Base-by-base conservation (phyloP, 768 basidiomycete species). In the Hydnomerulius pinastri region DNA sequence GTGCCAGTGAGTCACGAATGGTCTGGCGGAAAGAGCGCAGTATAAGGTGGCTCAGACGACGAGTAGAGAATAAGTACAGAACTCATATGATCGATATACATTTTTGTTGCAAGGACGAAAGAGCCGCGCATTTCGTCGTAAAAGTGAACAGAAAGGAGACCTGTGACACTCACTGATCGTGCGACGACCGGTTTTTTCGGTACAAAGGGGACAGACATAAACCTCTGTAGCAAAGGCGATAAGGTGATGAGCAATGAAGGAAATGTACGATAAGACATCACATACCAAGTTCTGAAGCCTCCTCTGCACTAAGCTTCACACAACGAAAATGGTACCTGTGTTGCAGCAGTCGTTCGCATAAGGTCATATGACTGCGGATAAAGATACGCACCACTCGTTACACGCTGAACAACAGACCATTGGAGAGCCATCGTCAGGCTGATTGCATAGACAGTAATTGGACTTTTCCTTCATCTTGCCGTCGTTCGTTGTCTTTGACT, bases 281-380 rank as follows among this genome's bases (percentile, higher is more conserved):
- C 89, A 75, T 67, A 90, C 89, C 80, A 66, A 93, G 87, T 64
- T 89, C 85, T 61, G 84, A 84, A 8, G 90, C 90, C 56, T 85
- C 77, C 43, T 76, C 70, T 56, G 81, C 79, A 50, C 66, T 75
- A 41, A 92, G 66, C 51, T 79, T 71, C 9, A 92, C 76, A 69
- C 91, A 93, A n/a, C 71, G 68, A 59, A 92, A 92, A 67, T 93
- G 91, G 68, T 83, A 91, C 91, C 91, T 93, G 45, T 44, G 9
- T 28, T 23, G n/a, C 8, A 32, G 43, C 48, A 51, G 28, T 23
- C 15, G 30, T 6, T 37, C 24, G 42, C 61, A 53, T 32, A 48
- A 4, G 40, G 17, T n/a, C 21, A 50, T 23, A 27, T 17, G n/a
- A 50, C 3, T 24, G n/a, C 21, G 24, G 40, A 5, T n/a, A 6